Evolutionary conservation across 345 rosid genomes (phyloP).

Genomic region (Jatropha curcas): DNA sequence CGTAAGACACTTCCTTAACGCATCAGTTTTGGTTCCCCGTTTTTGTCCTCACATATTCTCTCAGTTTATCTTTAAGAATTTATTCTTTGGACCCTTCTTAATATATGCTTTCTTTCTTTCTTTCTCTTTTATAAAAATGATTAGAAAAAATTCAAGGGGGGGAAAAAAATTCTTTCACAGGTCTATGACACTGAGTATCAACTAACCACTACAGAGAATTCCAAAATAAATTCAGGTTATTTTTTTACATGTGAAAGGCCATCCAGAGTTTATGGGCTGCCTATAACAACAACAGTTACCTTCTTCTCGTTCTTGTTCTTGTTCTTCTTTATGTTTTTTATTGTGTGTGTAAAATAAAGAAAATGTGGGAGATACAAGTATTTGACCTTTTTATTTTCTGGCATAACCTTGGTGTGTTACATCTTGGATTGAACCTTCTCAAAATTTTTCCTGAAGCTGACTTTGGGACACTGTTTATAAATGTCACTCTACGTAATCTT

Average conservation of each 20-base stretch:
- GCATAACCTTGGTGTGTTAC: neutral
- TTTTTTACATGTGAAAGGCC: neutral
- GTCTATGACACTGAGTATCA: neutral
- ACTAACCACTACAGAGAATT: neutral
- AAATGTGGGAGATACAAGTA: neutral
- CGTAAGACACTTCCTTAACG: neutral
- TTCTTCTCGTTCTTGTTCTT: too few relatives aligned
- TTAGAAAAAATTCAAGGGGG: too few relatives aligned
- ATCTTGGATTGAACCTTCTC: conserved; percentile 34
- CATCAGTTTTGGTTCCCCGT: neutral
- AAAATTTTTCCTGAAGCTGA: conserved; percentile 41
- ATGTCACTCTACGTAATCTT: conserved; percentile 31
- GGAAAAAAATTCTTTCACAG: too few relatives aligned
- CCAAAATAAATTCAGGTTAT: neutral
- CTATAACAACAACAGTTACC: neutral
- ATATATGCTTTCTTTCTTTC: neutral
- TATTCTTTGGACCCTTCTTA: neutral
- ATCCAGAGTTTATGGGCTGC: neutral
- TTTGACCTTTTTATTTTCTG: neutral
- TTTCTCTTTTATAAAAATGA: neutral
- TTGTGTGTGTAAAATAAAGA: neutral
- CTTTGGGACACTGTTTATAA: conserved; percentile 33
- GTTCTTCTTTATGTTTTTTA: too few relatives aligned
- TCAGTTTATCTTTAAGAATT: too few relatives aligned
- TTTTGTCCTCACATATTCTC: neutral